Base-by-base conservation (phyloP, 192 early-diverging fungal genomes). In the Coemansia sp. region DNA sequence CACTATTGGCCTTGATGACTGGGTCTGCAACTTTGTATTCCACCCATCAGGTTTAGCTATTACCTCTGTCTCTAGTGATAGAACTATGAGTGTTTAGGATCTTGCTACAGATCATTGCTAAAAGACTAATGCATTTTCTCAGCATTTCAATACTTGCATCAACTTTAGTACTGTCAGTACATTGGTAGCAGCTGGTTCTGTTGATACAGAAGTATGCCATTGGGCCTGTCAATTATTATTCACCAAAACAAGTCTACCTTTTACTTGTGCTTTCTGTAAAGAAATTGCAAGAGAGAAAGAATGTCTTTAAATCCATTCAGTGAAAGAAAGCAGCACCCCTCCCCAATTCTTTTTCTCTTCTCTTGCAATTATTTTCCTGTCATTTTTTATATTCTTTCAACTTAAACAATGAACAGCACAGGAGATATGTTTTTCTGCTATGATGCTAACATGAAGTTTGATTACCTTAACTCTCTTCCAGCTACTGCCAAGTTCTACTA, bases 101-200 rank as follows among this genome's bases (percentile, higher is more conserved):
- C 77, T 96, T 25, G 86, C 87, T 53, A 86, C 89, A 9, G 94
- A 93, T 19, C 86, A 92, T 38, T 93, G 91, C 70, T 84, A 87
- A 63, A 94, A 94, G 69, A 90, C 88, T 14, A 62, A 94, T 53
- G 93, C 95, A 46, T 94, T 93, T 3, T 92, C 94, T 36, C 73
- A 82, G n/a, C 95, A 98, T 68, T 98, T 98, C 85, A 90, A 94
- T 31, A 94, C 93, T 3, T 92, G 90, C 72, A 82, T 98, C 37
- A 90, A 88, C 45, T 91, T 92, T 74, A 89, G 88, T 45, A 67
- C 64, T 14, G 85, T 85, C 34, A 87, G 78, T 29, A 90, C 91
- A 0, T 66, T 92, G 51, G 89, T 97, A 19, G 95, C 92, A 11
- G 94, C 93, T 5, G 95, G 93, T 2, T 90, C 88, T 34, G 93